Evolutionary conservation across 2,329 filamentous ascomycete species (phyloP).

Genomic region (Byssothecium circinans): DNA sequence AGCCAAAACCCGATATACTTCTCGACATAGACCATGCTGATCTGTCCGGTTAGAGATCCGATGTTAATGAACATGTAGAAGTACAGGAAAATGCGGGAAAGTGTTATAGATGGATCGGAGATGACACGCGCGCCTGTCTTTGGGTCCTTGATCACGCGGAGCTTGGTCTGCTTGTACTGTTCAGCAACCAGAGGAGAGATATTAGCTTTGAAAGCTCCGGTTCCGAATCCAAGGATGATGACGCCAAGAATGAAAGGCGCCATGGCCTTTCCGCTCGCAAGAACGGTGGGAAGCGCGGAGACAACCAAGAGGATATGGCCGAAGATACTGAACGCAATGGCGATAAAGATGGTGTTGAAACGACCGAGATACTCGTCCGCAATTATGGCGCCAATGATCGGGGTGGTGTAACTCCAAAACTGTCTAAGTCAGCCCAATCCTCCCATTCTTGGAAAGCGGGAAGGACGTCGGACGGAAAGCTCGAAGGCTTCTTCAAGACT

Average conservation of each 20-base stretch:
- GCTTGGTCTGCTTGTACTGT: constrained; percentile 63
- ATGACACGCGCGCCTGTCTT: constrained; percentile 68
- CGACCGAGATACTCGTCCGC: constrained; percentile 62
- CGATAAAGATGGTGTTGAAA: constrained; percentile 62
- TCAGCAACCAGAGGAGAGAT: constrained; percentile 69
- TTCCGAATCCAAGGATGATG: constrained; percentile 50
- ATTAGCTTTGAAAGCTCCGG: constrained; percentile 52
- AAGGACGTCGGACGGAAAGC: too few species aligned
- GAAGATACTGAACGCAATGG: constrained; percentile 51
- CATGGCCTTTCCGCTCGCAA: constrained; percentile 48
- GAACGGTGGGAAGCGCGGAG: constrained; percentile 55
- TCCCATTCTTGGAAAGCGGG: too few species aligned
- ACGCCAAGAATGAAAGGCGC: constrained; percentile 57
- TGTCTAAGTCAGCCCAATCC: constrained; percentile 2
- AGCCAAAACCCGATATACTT: constrained; percentile 78
- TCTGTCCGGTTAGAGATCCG: constrained; percentile 65
- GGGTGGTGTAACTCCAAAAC: constrained; percentile 47
- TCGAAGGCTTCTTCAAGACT: too few species aligned
- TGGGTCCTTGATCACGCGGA: constrained; percentile 57
- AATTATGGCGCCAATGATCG: constrained; percentile 58
- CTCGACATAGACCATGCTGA: constrained; percentile 72
- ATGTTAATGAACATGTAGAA: constrained; percentile 33
- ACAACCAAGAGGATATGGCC: constrained; percentile 59
- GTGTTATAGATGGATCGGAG: constrained; percentile 68
- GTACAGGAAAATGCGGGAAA: constrained; percentile 61